A percentile compares a stretch with the other conserved stretches of the same genome.
Conservation (phyloP, 2,329 filamentous ascomycete genomes). For the Ceratocystis lukuohia region DNA sequence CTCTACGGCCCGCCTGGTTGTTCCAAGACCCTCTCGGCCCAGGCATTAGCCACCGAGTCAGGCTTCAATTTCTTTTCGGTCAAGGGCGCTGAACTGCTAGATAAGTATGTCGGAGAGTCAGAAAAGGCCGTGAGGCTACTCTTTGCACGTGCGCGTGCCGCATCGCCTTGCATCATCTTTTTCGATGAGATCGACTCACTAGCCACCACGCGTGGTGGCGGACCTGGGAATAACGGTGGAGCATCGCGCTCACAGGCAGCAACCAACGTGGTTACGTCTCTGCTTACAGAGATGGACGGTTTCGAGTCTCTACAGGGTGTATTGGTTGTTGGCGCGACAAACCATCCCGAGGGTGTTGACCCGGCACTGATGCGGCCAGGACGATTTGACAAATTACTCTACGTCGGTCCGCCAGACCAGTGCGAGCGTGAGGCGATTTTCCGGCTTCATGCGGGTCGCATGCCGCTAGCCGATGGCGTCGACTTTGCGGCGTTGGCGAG, state of each 20-base stretch:
- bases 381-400: slow-evolving; percentile 71
- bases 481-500: slow-evolving; percentile 50
- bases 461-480: slow-evolving; percentile 48
- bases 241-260: slow-evolving; percentile 31
- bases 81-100: slow-evolving; percentile 83
- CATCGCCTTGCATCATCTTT: slow-evolving; percentile 75
- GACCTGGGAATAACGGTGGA: slow-evolving; percentile 33
- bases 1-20: slow-evolving; percentile 89
- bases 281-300: slow-evolving; percentile 92
- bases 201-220: slow-evolving; percentile 50
- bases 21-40: slow-evolving; percentile 84
- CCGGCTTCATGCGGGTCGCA: slow-evolving; percentile 47
- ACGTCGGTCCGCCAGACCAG: slow-evolving; percentile 67
- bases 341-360: slow-evolving; percentile 76
- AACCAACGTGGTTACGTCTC: slow-evolving; percentile 74
- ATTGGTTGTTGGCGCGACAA: slow-evolving; percentile 79
- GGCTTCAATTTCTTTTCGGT: slow-evolving; percentile 89
- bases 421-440: slow-evolving; percentile 66
- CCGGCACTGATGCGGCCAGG: slow-evolving; percentile 75
- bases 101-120: slow-evolving; percentile 94
- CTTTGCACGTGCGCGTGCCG: slow-evolving; percentile 73
- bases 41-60: slow-evolving; percentile 80
- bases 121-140: slow-evolving; percentile 75
- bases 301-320: slow-evolving; percentile 76
- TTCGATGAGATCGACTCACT: slow-evolving; percentile 45